Evolutionary conservation across 2,329 filamentous ascomycete genomes (phyloP), one percentile per base, ranked within the genome.

Genomic region (Pseudogymnoascus sp.): DNA sequence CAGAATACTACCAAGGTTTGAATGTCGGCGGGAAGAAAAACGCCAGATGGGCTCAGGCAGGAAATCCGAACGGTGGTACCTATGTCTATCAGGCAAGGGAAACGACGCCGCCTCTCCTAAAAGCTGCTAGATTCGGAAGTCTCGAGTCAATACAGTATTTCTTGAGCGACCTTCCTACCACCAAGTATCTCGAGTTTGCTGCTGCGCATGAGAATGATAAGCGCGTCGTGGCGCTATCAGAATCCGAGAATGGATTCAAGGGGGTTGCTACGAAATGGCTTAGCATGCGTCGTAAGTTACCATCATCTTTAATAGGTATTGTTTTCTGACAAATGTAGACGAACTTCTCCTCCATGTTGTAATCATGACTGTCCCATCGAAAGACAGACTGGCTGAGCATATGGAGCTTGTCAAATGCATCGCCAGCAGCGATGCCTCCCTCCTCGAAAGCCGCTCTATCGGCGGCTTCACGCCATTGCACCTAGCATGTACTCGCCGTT

Each of bases 131-230:
- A 7, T 66, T 67, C 1, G 83, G 84, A 2, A 87, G 78, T 18
- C 70, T 93, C n/a, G 82, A 87, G 38, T 80, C 81, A 15, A 82
- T 90, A 0, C 85, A 94, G 68, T 95, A 89, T 83, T 90, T 93
- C 71, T 73, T 91, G 61, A 85, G 87, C 62, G 87, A 90, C 63
- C 81, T 83, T 0, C 89, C 90, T 0, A 74, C 83, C 66, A 79
- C 84, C 28, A 77, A 82, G 60, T 94, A 94, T 68, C 73, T 79
- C 25, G 83, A 90, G 50, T 94, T 91, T 69, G 79, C 85, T 0
- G 81, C 84, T 65, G 71, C 76, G 1, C 81, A 88, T 60, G 78
- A 77, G 63, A 77, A 84, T 22, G 86, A 93, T 64, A 73, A 79
- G 59, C 78, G 83, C 38, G 73, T 93, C 57, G 81, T 83, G 67